Evolutionary conservation across 768 basidiomycete species (phyloP), one percentile per base, ranked within the genome.

Genomic region (Agrocybe chaxingu): DNA sequence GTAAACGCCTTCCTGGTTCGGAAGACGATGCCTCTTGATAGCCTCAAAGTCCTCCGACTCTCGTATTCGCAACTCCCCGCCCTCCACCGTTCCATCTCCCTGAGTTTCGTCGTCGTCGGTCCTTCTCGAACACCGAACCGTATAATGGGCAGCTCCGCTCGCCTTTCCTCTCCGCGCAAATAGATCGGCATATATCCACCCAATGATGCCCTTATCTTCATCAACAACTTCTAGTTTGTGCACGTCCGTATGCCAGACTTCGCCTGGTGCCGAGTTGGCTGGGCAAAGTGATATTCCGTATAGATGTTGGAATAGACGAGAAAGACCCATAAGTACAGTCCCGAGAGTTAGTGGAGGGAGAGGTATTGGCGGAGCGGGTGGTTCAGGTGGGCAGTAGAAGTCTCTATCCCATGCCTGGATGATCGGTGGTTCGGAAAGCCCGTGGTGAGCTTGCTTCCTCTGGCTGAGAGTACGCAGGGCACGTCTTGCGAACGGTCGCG

Each of bases 371-470:
- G 92, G 87, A 9, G 84, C 80, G 29, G 85, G 84, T 8, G 84
- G 81, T 66, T 89, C 84, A 3, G 85, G 85, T 0, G 88, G 87
- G 50, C 91, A 88, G 66, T 93, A 98, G 64, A 86, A 96, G 57
- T 98, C 95, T 57, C 94, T 80, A 69, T 98, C 97, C 97, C 97
- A 99, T n/a, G 93, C 86, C 56, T 96, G 81, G 45, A 98, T 81
- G 18, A 72, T 71, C 38, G 88, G 88, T 41, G 79, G 70, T 16
- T 75, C 68, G 0, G 76, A 70, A 1, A 82, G 74, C 16, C 73
- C 68, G 29, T 92, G 79, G 58, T 89, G 85, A 7, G 73, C 74
- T 64, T 90, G 86, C 72, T 98, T 98, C 56, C 79, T 82, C 57
- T 68, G 70, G 65, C 77, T 82, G 50, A 82, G 75, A 40, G 83